Base-by-base conservation (phyloP, 257 asterid species). In the Scutellaria barbata region DNA sequence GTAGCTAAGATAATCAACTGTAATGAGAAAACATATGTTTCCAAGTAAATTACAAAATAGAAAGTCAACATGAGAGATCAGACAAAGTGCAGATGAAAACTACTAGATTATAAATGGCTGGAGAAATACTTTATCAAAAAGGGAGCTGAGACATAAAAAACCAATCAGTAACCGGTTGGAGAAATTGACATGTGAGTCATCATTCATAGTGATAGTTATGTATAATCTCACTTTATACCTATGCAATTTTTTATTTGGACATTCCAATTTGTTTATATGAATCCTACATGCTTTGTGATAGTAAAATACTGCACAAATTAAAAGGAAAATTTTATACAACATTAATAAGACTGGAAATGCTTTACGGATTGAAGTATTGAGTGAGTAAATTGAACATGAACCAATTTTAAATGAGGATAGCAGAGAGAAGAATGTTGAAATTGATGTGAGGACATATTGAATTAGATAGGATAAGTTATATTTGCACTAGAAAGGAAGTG, bases 181-280 rank as follows among this genome's bases (percentile, higher is more conserved):
- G 47, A 48, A 72, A 48, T 40, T 33, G 5, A 20, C 8, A 13
- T 41, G 11, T 3, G 58, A 71, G 51, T 50, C 10, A 18, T 10
- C 13, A 50, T 46, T 55, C 63, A 54, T 20, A 40, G 10, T 52
- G 72, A 69, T 40, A 30, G 35, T 30, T 30, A 30, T 30, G 35
- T 30, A 22, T 22, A 30, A 30, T 30, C 35, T 30, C 35, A 30
- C 3, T 30, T 30, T 30, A 30, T 30, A 47, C 56, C 3, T 12
- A 62, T 8, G 65, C 67, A 73, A 2, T 57, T 52, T 40, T 66
- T 9, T 47, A 72, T 67, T 61, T 62, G 10, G 6, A 11, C 16
- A 37, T 12, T 37, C 56, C 25, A 73, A 25, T 41, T 56, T 41
- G 55, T 16, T n/a, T 30, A 59, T 35, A 50, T 14, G 42, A 41